Base-by-base conservation (phyloP, 306 rosid species). In the Castanea mollissima region DNA sequence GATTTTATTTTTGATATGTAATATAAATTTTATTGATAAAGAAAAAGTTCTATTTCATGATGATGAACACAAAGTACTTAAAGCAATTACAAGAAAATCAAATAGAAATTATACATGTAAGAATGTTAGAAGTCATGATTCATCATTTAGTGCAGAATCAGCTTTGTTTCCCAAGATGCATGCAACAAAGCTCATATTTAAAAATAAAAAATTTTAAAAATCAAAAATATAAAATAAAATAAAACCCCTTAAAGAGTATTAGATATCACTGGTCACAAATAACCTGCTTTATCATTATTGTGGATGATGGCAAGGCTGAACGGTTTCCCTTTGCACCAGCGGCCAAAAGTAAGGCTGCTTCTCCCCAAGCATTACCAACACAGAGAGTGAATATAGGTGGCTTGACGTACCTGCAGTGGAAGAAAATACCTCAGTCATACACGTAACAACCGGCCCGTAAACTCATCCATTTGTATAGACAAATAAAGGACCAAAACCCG, bases 311-410 rank as follows among this genome's bases (percentile, higher is more conserved):
- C 86, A 90, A 87, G 35, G 99, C 94, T 74, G 98, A 91, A 75
- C 99, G 99, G 81, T 93, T 93, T 85, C 99, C 98, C 87, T 78
- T 90, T 52, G 96, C 91, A 80, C 99, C 99, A 63, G 99, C 85
- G 78, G 99, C 96, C 89, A 96, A 89, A 80, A 96, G 99, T 83
- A 96, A 85, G 64, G 99, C 98, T 67, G 99, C 98, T 91, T 96
- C 99, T 79, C 98, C 99, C 99, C 99, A 96, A 74, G 98, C 98
- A 82, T 93, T 96, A 74, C 98, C 99, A 64, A 96, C 96, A 80
- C 98, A 93, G 0, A 96, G 93, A 44, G 99, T 96, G 80, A 93
- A 96, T 81, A 96, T 89, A 21, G 99, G 94, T 62, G 99, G 90
- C 79, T 90, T 91, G 74, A 93, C 92, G 78, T 89, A 89, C 69